Percentiles rank a stretch among this genome's conserved stretches.
These are phyloP conservation scores for Jackrogersella multiformis DNA, from an alignment of 495 filamentous ascomycete species.

Conservation along the genomic window DNA sequence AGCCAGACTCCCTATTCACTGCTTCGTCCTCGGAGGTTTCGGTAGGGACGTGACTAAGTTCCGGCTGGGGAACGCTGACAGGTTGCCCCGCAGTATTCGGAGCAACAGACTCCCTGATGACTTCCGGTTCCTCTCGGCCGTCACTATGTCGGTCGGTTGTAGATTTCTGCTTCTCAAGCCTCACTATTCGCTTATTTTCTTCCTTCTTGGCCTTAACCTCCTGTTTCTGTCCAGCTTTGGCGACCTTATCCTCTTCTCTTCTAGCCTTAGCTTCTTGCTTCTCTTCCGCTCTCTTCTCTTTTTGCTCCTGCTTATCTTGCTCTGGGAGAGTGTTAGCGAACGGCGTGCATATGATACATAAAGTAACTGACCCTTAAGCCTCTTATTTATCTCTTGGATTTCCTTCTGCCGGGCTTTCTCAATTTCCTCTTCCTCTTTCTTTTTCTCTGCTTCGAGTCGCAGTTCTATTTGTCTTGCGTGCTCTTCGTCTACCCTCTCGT, in stretches of 20 bases:
- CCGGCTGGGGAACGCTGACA: constrained; percentile 28
- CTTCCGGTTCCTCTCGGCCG: constrained; percentile 26
- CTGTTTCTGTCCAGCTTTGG: constrained; percentile 60
- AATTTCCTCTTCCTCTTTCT: constrained; percentile 55
- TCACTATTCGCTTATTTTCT: constrained; percentile 58
- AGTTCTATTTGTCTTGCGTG: constrained; percentile 65
- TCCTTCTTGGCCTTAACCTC: constrained; percentile 60
- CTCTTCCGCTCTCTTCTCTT: constrained; percentile 58
- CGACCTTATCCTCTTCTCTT: constrained; percentile 62
- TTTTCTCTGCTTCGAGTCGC: constrained; percentile 58
- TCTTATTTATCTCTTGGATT: constrained; percentile 53
- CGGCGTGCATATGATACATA: not conserved
- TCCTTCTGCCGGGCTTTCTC: constrained; percentile 58
- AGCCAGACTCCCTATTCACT: constrained; percentile 12
- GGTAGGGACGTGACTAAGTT: not conserved
- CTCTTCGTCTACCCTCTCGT: constrained; percentile 74
- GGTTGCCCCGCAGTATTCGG: constrained; percentile 35
- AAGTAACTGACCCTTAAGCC: constrained; percentile 52
- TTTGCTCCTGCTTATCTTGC: constrained; percentile 62
- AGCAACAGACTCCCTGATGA: constrained; percentile 9
- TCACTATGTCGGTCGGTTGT: constrained; percentile 17
- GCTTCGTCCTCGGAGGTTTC: constrained; percentile 9
- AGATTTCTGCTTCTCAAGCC: constrained; percentile 56
- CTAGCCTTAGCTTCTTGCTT: constrained; percentile 59
- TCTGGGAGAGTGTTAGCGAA: constrained; percentile 45